Percentiles rank a stretch among this genome's conserved stretches.
phyloP scores from a whole-genome alignment of 2,329 filamentous ascomycete genomes.

The Talaromyces pinophilus region DNA sequence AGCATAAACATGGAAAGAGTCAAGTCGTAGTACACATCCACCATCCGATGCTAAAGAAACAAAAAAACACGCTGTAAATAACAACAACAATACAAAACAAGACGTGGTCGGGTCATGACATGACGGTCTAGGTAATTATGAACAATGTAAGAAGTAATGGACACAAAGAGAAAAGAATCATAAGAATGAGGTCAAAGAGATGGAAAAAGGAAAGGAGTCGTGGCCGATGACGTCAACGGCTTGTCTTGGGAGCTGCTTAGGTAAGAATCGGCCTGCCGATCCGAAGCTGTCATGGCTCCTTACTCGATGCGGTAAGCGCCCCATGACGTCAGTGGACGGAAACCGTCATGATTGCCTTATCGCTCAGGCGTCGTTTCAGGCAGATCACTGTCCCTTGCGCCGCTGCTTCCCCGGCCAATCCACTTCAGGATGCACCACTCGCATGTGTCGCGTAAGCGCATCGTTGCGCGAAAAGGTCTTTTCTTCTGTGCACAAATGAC shows the following conservation, averaged over 20 bases:
- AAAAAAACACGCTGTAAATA: slow-evolving; percentile 14
- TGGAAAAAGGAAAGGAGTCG: slow-evolving; percentile 13
- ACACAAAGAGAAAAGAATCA: neutral
- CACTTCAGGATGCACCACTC: slow-evolving; percentile 88
- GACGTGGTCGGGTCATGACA: slow-evolving; percentile 13
- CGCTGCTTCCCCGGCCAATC: slow-evolving; percentile 71
- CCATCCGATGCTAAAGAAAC: neutral
- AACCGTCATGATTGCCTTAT: slow-evolving; percentile 9
- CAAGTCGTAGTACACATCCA: neutral
- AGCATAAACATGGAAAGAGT: neutral
- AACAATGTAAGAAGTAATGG: neutral
- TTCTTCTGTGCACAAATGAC: slow-evolving; percentile 88
- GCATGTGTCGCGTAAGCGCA: slow-evolving; percentile 89
- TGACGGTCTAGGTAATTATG: slow-evolving; percentile 16
- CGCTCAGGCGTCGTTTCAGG: neutral
- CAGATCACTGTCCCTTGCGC: slow-evolving; percentile 33
- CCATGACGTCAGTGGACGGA: slow-evolving; percentile 16
- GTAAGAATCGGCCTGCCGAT: slow-evolving; percentile 23
- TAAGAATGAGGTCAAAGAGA: neutral
- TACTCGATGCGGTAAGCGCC: slow-evolving; percentile 18
- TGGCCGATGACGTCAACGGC: slow-evolving; percentile 23
- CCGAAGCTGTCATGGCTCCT: slow-evolving; percentile 13
- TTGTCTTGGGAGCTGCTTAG: slow-evolving; percentile 8
- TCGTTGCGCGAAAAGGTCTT: slow-evolving; percentile 97
- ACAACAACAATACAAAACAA: slow-evolving; percentile 9